Evolutionary conservation across 352 stramenopile species (phyloP).

Genomic region (Peronosclerospora sorghi): DNA sequence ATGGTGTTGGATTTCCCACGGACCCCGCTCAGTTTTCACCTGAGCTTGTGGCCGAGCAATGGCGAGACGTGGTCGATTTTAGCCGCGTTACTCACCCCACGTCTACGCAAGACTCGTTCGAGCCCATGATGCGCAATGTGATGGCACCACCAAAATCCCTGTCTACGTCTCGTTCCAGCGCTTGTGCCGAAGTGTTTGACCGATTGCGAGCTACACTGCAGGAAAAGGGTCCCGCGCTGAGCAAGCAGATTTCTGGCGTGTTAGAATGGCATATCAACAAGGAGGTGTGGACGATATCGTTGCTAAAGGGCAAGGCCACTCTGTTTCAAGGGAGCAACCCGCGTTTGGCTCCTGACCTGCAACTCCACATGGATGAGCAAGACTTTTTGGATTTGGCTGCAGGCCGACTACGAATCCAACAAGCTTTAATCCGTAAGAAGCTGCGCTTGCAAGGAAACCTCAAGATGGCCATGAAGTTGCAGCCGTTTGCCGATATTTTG

Average conservation of each 20-base stretch:
- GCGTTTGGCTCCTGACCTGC: conserved; percentile 38
- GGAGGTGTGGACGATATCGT: conserved; percentile 48
- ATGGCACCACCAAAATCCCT: conserved; percentile 37
- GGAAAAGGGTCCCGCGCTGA: conserved; percentile 26
- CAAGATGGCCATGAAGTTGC: conserved; percentile 64
- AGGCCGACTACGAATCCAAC: conserved; percentile 46
- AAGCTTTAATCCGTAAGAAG: conserved; percentile 57
- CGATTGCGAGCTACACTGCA: conserved; percentile 35
- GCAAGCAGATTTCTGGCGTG: conserved; percentile 50
- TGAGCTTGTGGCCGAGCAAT: conserved; percentile 58
- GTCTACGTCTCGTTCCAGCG: conserved; percentile 37
- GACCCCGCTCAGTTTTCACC: conserved; percentile 43
- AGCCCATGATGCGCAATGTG: conserved; percentile 67
- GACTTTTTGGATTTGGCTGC: conserved; percentile 53
- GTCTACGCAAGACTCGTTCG: conserved; percentile 64
- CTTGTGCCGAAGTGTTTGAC: conserved; percentile 50
- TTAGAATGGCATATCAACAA: conserved; percentile 67
- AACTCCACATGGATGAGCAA: conserved; percentile 54
- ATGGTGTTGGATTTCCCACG: conserved; percentile 57
- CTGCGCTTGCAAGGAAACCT: conserved; percentile 53
- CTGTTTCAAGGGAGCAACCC: conserved; percentile 39
- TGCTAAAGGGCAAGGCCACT: conserved; percentile 37
- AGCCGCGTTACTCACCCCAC: conserved; percentile 51
- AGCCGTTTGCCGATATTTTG: conserved; percentile 53
- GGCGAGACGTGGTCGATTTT: conserved; percentile 51